These are phyloP conservation scores for Trypanosoma cruzi DNA, from an alignment of 208 protist genomes.

Conservation along the genomic window DNA sequence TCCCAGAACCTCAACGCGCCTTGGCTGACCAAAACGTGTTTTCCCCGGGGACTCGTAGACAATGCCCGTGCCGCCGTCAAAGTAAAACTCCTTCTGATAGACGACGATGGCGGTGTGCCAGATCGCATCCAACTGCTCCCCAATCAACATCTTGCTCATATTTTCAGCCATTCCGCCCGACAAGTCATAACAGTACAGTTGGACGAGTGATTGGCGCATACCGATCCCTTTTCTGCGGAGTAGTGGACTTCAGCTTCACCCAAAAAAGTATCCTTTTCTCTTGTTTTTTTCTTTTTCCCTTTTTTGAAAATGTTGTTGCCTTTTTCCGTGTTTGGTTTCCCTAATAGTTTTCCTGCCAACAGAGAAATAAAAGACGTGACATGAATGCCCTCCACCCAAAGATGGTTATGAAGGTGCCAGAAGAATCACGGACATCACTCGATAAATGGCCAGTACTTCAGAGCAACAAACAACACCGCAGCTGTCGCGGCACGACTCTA, in stretches of 20 bases:
- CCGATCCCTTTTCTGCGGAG: background rate
- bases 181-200: conserved; percentile 95
- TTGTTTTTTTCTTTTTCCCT: background rate
- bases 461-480: too few relatives aligned
- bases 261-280: background rate
- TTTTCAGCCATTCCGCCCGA: conserved; percentile 83
- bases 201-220: conserved; percentile 40
- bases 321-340: background rate
- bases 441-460: conserved; percentile 21
- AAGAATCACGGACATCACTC: background rate
- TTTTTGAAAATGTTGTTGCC: background rate
- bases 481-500: too few relatives aligned
- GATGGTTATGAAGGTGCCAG: background rate
- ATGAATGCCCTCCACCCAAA: background rate
- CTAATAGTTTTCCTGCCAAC: background rate
- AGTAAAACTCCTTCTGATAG: conserved; percentile 93
- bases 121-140: conserved; percentile 90
- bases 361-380: background rate
- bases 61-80: conserved; percentile 89
- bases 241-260: too few relatives aligned
- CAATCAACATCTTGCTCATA: conserved; percentile 77
- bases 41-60: conserved; percentile 45
- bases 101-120: conserved; percentile 95
- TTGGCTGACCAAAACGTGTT: conserved; percentile 85
- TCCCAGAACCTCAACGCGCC: conserved; percentile 59